Base-by-base conservation (phyloP, 331 rosid genomes). In the Malus hybrid region DNA sequence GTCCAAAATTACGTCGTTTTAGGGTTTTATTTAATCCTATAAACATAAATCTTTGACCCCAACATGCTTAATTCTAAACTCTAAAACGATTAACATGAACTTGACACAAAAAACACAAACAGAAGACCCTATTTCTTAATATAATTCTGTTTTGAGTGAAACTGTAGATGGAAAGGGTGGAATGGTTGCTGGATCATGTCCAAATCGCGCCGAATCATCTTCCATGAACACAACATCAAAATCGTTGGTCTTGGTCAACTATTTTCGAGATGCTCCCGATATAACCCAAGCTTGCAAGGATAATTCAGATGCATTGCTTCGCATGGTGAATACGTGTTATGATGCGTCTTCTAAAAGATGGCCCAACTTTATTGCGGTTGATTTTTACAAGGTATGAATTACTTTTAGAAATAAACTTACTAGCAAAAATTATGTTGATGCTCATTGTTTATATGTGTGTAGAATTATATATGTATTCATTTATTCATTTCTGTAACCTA, bases 291-390 rank as follows among this genome's bases (percentile, higher is more conserved):
- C 92, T 67, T 92, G 97, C 80, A 90, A 90, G 80, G 92, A 90
- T 83, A 92, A 92, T 78, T 92, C 97, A 11, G 84, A 82, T 70
- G 86, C 90, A 55, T 80, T 92, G 77, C 90, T 90, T 64, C 39
- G 34, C 86, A 92, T 87, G 93, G 46, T 82, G 27, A 83, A 79
- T 71, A 88, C 93, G 56, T 92, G 97, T 82, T 83, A 69, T 76
- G 71, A 70, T 79, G 86, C 87, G 15, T 74, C 91, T 5, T 86
- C 83, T 27, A 78, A 88, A 76, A 82, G 96, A 62, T 90, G 96
- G 97, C 87, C 97, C 16, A 92, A 92, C 82, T 90, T 90, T 86
- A 87, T 92, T 74, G 84, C 97, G 2, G 90, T 90, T 67, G 96
- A 92, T 78, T 92, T 84, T 85, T 92, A 92, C 88, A 88, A 90